Base-by-base conservation (phyloP, 2,329 filamentous ascomycete species). In the Cercospora sojina region DNA sequence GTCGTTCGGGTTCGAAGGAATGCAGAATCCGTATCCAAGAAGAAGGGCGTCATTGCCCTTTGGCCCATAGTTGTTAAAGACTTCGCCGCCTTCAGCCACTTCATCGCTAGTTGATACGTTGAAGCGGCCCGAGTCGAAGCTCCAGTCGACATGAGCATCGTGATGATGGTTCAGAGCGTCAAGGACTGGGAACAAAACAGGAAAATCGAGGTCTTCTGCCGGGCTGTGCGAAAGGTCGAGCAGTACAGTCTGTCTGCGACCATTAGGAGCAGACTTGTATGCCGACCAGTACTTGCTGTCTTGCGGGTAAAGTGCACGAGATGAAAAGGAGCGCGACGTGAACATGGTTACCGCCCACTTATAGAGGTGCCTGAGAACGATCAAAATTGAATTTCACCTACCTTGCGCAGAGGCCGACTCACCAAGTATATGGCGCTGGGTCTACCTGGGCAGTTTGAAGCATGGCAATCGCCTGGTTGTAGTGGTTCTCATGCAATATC, bases 51-150 rank as follows among this genome's bases (percentile, higher is more conserved):
- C 83, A 59, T 85, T 86, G 5, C 80, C 77, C 69, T 85, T 85
- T 1, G 83, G 80, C 0, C 80, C 83, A 64, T 85, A 86, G 70
- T 85, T 85, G 72, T 86, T 86, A 75, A 78, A 83, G 2, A 85
- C 73, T 67, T 85, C 80, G 3, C 77, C 75, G 3, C 80, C 81
- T 4, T 74, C 67, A 3, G 70, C 43, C 2, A 81, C 69, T 0
- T 65, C 64, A 4, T 80, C 75, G 3, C 77, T 74, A 27, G 79
- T 68, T 8, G 75, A 76, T 23, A 85, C 72, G 9, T 75, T 75
- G 66, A 83, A 83, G 2, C 71, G 67, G 8, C 74, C 77, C 3
- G 74, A 71, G 31, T 79, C 76, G 51, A 80, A 80, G 43, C 79
- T 75, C 84, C 84, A 85, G 38, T 81, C 78, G 1, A 84, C 82